These are phyloP conservation scores for Cyclotella atomus DNA, from an alignment of 108 stramenopile genomes.

Conservation along the genomic window DNA sequence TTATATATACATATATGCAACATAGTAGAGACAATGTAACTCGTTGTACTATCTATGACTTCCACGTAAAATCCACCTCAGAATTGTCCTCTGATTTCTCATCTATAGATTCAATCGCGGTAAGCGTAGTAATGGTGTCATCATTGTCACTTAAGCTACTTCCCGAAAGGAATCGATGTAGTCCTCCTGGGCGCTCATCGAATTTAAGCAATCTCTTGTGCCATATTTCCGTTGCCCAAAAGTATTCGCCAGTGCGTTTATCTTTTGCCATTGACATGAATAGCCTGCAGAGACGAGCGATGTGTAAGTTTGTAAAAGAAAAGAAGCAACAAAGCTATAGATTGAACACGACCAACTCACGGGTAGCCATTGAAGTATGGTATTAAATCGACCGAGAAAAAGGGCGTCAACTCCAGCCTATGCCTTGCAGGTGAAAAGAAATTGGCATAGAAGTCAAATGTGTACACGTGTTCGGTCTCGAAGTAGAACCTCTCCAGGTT, in stretches of 20 bases:
- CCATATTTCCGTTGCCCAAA: conserved; percentile 58
- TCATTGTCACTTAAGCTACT: not conserved
- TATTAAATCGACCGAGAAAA: conserved; percentile 51
- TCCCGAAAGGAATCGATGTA: conserved; percentile 15
- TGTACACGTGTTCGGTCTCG: conserved; percentile 48
- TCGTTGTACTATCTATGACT: too few species aligned
- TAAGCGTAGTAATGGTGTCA: not conserved
- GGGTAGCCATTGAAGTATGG: conserved; percentile 58
- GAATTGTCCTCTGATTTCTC: not conserved
- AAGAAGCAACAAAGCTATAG: not conserved
- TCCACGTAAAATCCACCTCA: too few species aligned
- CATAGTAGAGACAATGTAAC: too few species aligned
- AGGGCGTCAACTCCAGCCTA: conserved; percentile 43
- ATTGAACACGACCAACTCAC: not conserved
- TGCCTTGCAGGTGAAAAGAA: conserved; percentile 46
- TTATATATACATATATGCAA: not conserved
- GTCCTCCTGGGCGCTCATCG: conserved; percentile 30
- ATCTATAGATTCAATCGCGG: not conserved
- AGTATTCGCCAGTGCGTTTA: conserved; percentile 32
- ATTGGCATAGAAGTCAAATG: conserved; percentile 52
- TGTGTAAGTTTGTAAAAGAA: not conserved
- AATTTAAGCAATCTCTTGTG: conserved; percentile 37
- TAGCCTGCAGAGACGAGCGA: conserved; percentile 4
- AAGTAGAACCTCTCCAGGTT: conserved; percentile 45
- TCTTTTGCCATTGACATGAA: conserved; percentile 56